Evolutionary conservation across 371 early-diverging fungal genomes (phyloP).

Genomic region (Mucor piriformis): DNA sequence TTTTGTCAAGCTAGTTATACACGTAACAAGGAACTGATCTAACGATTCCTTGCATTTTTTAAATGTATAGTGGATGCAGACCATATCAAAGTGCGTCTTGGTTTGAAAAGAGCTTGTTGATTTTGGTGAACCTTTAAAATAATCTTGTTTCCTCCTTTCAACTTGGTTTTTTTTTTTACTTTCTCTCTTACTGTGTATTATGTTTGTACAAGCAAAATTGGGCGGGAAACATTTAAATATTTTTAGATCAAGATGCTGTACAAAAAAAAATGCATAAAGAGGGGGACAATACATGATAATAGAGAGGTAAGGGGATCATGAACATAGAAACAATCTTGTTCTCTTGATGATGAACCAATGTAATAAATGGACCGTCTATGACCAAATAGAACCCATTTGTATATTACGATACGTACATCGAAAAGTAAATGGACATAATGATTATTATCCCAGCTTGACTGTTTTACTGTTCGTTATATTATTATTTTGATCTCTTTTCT

Average conservation of each 20-base stretch:
- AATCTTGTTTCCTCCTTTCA: background rate
- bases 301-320: slow-evolving; percentile 1
- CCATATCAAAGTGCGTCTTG: background rate
- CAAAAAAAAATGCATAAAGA: slow-evolving; percentile 3
- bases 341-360: background rate
- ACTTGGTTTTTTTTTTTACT: background rate
- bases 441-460: background rate
- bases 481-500: background rate
- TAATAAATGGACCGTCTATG: background rate
- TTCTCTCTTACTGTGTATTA: background rate
- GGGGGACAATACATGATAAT: slow-evolving; percentile 1
- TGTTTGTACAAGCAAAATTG: background rate
- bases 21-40: background rate
- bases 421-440: background rate
- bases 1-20: background rate
- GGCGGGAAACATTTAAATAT: slow-evolving; percentile 1
- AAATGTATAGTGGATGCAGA: background rate
- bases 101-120: background rate
- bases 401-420: background rate
- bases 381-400: no score
- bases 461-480: background rate
- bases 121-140: background rate
- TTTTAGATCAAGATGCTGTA: slow-evolving; percentile 2
- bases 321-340: background rate
- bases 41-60: background rate